Evolutionary conservation across 176 grass and related monocot species (phyloP).

Genomic region (Zea luxurians): DNA sequence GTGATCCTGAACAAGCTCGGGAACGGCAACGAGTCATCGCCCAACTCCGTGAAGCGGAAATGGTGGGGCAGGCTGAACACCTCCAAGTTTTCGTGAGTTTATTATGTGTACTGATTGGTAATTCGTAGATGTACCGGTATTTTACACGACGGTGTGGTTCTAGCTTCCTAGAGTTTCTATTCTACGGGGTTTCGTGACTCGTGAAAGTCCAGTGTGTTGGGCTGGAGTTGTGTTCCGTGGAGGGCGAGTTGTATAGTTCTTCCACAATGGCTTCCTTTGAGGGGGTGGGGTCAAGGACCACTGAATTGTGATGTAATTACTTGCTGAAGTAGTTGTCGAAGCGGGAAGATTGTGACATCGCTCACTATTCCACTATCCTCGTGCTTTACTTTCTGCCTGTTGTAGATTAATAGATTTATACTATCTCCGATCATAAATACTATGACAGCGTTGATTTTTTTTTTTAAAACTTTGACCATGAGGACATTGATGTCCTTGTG

Average conservation of each 20-base stretch:
- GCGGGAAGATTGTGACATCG: conserved; percentile 31
- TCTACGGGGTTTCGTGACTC: neutral
- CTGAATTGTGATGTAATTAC: conserved; percentile 60
- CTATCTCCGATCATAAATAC: no score
- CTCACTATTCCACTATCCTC: neutral
- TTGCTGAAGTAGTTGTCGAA: conserved; percentile 39
- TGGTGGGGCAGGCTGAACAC: conserved; percentile 92
- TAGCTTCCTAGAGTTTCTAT: conserved; percentile 25
- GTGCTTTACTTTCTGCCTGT: neutral
- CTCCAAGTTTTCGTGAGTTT: conserved; percentile 60
- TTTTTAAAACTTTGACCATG: no score
- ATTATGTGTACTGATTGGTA: neutral
- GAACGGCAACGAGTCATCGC: conserved; percentile 43
- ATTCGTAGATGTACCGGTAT: conserved; percentile 25
- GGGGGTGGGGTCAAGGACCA: conserved; percentile 22
- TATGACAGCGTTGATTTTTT: no score
- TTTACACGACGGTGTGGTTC: conserved; percentile 32
- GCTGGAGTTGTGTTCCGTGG: conserved; percentile 50
- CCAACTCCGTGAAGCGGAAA: conserved; percentile 66
- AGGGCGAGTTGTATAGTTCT: conserved; percentile 53
- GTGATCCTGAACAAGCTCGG: conserved; percentile 82
- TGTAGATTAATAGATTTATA: neutral
- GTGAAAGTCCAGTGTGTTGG: conserved; percentile 43
- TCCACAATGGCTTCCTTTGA: conserved; percentile 41
- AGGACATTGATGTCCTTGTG: no score